phyloP scores from a whole-genome alignment of 2,329 filamentous ascomycete genomes.

The Colletotrichum euphorbiae region DNA sequence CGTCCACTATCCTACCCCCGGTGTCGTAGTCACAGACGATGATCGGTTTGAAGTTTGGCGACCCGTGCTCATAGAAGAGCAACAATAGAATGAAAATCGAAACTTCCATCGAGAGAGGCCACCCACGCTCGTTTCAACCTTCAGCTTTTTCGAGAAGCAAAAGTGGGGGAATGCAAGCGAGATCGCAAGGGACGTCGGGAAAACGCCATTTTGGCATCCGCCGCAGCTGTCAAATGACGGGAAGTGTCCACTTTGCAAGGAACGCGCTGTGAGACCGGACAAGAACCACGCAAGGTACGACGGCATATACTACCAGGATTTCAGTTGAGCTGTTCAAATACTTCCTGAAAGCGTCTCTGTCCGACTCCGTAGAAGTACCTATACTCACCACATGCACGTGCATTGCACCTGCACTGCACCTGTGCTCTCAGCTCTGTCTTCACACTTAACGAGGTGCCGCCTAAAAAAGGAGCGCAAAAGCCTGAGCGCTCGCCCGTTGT shows the following conservation, averaged over 20 bases:
- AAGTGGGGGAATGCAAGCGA: conserved; percentile 27
- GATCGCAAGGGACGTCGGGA: conserved; percentile 24
- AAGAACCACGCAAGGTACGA: conserved; percentile 9
- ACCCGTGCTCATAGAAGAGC: conserved; percentile 20
- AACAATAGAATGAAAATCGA: conserved; percentile 24
- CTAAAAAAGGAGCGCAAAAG: background rate
- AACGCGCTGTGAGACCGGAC: conserved; percentile 7
- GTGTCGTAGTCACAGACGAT: conserved; percentile 16
- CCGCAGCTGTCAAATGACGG: conserved; percentile 39
- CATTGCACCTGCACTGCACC: background rate
- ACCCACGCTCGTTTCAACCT: conserved; percentile 32
- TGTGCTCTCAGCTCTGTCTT: no score
- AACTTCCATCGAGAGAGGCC: conserved; percentile 30
- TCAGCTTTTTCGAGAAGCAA: conserved; percentile 33
- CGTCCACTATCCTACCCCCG: background rate
- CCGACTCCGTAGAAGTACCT: background rate
- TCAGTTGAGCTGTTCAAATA: background rate
- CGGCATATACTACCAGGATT: background rate
- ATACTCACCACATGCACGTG: conserved; percentile 20
- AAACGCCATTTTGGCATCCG: conserved; percentile 37
- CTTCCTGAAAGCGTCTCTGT: background rate
- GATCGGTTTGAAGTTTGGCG: conserved; percentile 26
- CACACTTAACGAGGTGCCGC: background rate
- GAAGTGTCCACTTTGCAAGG: conserved; percentile 34
- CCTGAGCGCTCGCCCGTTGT: conserved; percentile 18